A percentile compares a stretch with the other conserved stretches of the same genome.
Evolutionary conservation across 805 yeast species (phyloP).

Genomic region (Saccharomycopsis amapae): DNA sequence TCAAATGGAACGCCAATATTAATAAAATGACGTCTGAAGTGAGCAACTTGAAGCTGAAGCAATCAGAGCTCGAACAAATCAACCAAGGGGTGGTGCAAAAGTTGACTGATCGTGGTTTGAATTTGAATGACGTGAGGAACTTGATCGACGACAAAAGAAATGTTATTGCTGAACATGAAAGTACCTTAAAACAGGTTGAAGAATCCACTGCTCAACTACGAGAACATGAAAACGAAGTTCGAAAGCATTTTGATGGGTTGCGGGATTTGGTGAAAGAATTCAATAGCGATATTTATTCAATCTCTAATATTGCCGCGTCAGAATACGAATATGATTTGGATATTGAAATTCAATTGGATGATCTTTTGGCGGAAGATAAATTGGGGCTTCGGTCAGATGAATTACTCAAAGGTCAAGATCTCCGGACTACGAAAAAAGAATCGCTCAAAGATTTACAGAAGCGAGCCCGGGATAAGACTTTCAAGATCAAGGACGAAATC

Average conservation of each 20-base stretch:
- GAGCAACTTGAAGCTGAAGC: constrained; percentile 35
- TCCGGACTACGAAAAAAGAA: constrained; percentile 28
- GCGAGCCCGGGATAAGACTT: constrained; percentile 36
- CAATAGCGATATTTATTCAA: constrained; percentile 7
- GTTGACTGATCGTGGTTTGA: constrained; percentile 49
- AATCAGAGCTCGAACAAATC: constrained; percentile 35
- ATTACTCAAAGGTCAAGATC: constrained; percentile 32
- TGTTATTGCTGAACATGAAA: constrained; percentile 4
- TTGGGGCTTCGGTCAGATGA: constrained; percentile 41
- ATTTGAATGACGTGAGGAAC: constrained; percentile 14
- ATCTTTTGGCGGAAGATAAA: constrained; percentile 35
- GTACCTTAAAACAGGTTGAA: constrained; percentile 33
- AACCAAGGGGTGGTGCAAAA: constrained; percentile 36
- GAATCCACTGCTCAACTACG: constrained; percentile 35
- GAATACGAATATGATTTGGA: constrained; percentile 26
- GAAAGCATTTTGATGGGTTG: constrained; percentile 35
- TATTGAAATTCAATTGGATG: constrained; percentile 37
- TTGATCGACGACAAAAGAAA: constrained; percentile 19
- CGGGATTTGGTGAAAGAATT: constrained; percentile 5
- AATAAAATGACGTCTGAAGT: constrained; percentile 53
- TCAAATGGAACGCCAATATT: constrained; percentile 55
- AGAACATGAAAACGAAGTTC: constrained; percentile 44
- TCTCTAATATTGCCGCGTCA: constrained; percentile 8
- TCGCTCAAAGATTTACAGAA: constrained; percentile 25
- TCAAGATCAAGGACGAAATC: constrained; percentile 48